Evolutionary conservation across 257 asterid genomes (phyloP).

Genomic region (Capsicum baccatum): DNA sequence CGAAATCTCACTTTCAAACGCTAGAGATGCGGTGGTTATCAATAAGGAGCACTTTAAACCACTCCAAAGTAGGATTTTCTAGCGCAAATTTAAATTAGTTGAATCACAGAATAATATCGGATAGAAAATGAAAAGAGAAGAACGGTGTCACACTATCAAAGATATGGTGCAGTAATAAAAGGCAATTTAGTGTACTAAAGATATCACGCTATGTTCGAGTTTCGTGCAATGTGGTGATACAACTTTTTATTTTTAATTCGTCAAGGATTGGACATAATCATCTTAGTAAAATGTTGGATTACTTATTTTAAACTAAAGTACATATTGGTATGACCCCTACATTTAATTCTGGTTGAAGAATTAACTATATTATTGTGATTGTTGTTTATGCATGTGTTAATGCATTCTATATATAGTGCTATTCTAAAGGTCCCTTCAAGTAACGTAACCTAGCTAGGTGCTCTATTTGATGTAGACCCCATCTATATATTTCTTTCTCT

Average conservation of each 20-base stretch:
- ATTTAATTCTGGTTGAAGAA: not conserved
- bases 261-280: not conserved
- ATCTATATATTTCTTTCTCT: not conserved
- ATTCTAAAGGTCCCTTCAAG: not conserved
- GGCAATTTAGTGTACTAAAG: no score
- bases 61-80: not conserved
- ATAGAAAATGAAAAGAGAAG: no score
- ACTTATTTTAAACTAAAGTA: not conserved
- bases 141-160: no score
- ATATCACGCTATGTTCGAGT: no score
- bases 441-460: not conserved
- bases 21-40: not conserved
- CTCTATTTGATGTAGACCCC: not conserved
- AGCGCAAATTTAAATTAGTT: not conserved
- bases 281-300: not conserved
- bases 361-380: not conserved
- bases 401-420: not conserved
- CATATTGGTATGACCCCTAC: not conserved
- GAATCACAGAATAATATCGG: not conserved
- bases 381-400: not conserved
- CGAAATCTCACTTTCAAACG: not conserved
- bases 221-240: no score
- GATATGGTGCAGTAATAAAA: no score
- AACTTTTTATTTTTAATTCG: no score
- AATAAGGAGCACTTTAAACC: not conserved